Conservation (phyloP, 2,329 filamentous ascomycete genomes). For the Hymenoscyphus scutula region DNA sequence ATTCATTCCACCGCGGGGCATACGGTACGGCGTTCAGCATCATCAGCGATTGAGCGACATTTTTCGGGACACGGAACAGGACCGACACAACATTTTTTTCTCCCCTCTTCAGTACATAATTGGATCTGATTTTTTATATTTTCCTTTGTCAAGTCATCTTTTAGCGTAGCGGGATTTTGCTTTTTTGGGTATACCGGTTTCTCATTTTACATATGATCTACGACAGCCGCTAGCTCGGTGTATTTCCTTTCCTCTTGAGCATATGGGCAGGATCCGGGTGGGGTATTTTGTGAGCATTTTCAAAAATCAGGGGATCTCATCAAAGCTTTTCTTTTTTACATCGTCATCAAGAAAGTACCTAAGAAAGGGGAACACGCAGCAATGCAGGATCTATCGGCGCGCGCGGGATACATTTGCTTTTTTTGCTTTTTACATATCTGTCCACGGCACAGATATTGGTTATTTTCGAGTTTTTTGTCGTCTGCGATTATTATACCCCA, state of each 20-base stretch:
- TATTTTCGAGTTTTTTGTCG: constrained; percentile 28
- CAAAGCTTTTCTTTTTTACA: constrained; percentile 16
- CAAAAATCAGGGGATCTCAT: constrained; percentile 37
- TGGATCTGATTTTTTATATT: constrained; percentile 37
- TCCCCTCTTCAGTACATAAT: constrained; percentile 34
- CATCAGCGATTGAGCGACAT: constrained; percentile 34
- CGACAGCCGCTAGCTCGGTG: constrained; percentile 35
- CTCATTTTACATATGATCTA: constrained; percentile 46
- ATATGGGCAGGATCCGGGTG: constrained; percentile 36
- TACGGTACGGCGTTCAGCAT: constrained; percentile 31
- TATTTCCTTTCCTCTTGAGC: constrained; percentile 29
- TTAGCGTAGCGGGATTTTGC: constrained; percentile 51
- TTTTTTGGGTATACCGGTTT: constrained; percentile 42
- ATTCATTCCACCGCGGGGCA: constrained; percentile 21
- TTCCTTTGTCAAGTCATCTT: constrained; percentile 37
- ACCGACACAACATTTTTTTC: constrained; percentile 22
- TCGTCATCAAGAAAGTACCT: constrained; percentile 32
- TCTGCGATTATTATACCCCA: constrained; percentile 27
- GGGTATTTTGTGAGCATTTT: constrained; percentile 35
- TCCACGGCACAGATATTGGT: constrained; percentile 23
- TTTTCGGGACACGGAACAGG: constrained; percentile 30
- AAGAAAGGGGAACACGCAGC: constrained; percentile 58
- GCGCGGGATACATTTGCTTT: constrained; percentile 35
- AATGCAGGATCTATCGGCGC: constrained; percentile 55
- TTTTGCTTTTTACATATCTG: constrained; percentile 20